Conservation (phyloP, 2,329 filamentous ascomycete genomes). For the Polytolypa hystricis region DNA sequence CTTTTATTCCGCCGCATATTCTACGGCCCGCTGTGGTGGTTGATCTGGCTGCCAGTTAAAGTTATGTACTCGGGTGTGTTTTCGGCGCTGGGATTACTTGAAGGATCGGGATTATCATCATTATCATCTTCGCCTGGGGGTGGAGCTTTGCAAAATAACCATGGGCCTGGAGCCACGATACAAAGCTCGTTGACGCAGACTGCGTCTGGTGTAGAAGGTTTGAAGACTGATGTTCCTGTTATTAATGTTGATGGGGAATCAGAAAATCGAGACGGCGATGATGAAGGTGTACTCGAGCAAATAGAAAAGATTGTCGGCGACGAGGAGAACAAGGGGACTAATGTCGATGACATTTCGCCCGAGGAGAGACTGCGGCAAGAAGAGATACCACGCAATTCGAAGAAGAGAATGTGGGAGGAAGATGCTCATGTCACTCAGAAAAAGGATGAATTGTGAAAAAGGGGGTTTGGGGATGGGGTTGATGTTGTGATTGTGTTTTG, state of each 20-base stretch:
- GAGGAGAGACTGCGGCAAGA: conserved; percentile 27
- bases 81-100: conserved; percentile 44
- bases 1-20: conserved; percentile 72
- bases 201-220: neutral
- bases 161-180: conserved; percentile 18
- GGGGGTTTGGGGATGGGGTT: no score
- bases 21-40: conserved; percentile 84
- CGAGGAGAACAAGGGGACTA: conserved; percentile 16
- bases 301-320: conserved; percentile 29
- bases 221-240: neutral
- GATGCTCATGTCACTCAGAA: conserved; percentile 17
- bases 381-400: conserved; percentile 33
- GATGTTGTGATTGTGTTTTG: no score
- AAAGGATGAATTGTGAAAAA: conserved; percentile 13
- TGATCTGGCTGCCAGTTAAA: conserved; percentile 72
- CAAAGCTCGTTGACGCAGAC: conserved; percentile 17
- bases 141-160: no score
- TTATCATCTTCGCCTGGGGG: neutral
- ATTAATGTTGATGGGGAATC: neutral
- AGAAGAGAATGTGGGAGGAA: conserved; percentile 40
- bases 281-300: conserved; percentile 29
- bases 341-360: conserved; percentile 24
- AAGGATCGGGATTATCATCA: conserved; percentile 14
- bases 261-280: neutral
- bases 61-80: conserved; percentile 50